Evolutionary conservation across 2,329 filamentous ascomycete genomes (phyloP).

Genomic region (Paecilomyces variotii): DNA sequence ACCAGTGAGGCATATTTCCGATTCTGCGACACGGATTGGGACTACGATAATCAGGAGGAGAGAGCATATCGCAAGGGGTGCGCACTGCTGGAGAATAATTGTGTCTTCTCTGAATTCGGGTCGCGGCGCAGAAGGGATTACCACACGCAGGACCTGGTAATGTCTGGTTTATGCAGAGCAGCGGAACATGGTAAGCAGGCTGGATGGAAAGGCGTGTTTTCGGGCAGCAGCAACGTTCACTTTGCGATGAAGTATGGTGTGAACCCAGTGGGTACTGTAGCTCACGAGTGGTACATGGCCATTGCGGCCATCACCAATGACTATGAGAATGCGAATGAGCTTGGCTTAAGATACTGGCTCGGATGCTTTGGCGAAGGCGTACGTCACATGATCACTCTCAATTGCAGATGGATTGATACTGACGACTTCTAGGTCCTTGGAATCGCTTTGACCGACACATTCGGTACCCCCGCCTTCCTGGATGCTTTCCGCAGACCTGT

Average conservation of each 20-base stretch:
- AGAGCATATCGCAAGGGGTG: slow-evolving; percentile 76
- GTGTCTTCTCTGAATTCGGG: slow-evolving; percentile 88
- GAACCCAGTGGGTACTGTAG: slow-evolving; percentile 77
- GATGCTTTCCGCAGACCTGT: slow-evolving; percentile 69
- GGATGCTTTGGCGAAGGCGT: slow-evolving; percentile 77
- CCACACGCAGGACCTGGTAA: slow-evolving; percentile 86
- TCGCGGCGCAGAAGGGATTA: slow-evolving; percentile 85
- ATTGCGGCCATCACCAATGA: slow-evolving; percentile 84
- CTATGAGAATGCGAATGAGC: slow-evolving; percentile 76
- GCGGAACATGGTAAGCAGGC: slow-evolving; percentile 60
- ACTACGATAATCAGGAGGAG: slow-evolving; percentile 76
- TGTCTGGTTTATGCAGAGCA: slow-evolving; percentile 75
- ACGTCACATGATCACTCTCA: slow-evolving; percentile 10
- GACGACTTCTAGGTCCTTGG: slow-evolving; percentile 52
- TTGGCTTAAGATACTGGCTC: slow-evolving; percentile 80
- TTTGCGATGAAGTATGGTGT: slow-evolving; percentile 89
- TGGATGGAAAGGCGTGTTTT: slow-evolving; percentile 63
- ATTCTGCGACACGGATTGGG: slow-evolving; percentile 92
- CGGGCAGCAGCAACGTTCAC: slow-evolving; percentile 93
- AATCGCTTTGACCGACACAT: slow-evolving; percentile 92
- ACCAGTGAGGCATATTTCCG: slow-evolving; percentile 97
- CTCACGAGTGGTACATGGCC: slow-evolving; percentile 99
- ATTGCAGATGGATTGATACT: slow-evolving; percentile 1
- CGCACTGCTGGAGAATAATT: slow-evolving; percentile 69
- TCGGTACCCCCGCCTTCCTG: slow-evolving; percentile 85